A percentile compares a stretch with the other conserved stretches of the same genome.
phyloP scores from a whole-genome alignment of 495 filamentous ascomycete species.

The Trichocladium antarcticum region DNA sequence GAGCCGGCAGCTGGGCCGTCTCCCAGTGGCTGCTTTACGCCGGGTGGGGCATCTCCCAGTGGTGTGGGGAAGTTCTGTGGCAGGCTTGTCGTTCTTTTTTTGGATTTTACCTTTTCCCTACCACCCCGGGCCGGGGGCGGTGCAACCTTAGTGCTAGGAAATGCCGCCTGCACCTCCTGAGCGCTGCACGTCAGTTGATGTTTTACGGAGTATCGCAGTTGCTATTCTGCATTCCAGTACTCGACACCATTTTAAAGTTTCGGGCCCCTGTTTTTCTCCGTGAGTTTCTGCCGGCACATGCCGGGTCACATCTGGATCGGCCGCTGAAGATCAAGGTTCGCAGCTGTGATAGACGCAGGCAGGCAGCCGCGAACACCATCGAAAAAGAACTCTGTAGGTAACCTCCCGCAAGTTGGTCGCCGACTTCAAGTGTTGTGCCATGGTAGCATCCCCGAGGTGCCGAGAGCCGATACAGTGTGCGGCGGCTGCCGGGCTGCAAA shows the following conservation, averaged over 20 bases:
- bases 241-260: no score
- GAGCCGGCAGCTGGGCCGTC: conserved; percentile 10
- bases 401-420: conserved; percentile 5
- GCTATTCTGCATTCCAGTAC: no score
- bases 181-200: conserved; percentile 6
- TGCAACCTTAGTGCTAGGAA: conserved; percentile 20
- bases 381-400: not conserved
- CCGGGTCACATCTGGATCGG: no score
- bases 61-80: conserved; percentile 22
- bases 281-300: no score
- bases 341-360: no score
- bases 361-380: not conserved
- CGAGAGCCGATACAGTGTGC: conserved; percentile 3
- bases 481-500: not conserved
- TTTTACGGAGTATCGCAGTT: no score
- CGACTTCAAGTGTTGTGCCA: conserved; percentile 12
- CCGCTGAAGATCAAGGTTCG: no score
- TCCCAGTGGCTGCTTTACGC: conserved; percentile 23
- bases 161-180: not conserved
- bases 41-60: conserved; percentile 4
- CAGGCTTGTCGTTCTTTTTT: no score
- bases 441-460: conserved; percentile 10
- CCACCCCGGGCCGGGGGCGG: conserved; percentile 16
- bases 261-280: no score
- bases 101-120: no score